Base-by-base conservation (phyloP, 768 basidiomycete species). In the Amanita rimosa region DNA sequence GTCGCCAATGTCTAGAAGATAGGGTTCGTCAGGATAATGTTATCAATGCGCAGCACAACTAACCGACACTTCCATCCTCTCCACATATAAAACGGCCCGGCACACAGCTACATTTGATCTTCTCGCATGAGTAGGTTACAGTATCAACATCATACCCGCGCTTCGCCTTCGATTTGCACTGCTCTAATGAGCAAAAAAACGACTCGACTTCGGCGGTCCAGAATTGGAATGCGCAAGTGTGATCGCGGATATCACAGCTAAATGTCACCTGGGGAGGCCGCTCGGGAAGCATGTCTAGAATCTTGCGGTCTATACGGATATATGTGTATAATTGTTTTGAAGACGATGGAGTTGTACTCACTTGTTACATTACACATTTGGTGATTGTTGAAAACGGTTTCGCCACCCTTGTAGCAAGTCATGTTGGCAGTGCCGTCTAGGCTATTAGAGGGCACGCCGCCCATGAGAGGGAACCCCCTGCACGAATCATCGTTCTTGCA, bases 291-390 rank as follows among this genome's bases (percentile, higher is more conserved):
- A 97, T 89, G 60, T 96, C 95, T 53, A 96, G 70, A 55, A 98
- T 97, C 67, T 96, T 96, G 42, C 87, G 82, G 67, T 31, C 31
- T 31, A 13, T 1, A 13, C 31, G 13, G 11, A 31, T 13, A 5
- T 13, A 31, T 13, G 5, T 31, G 3, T 31, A 13, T 31, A 4
- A 13, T 13, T 10, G 10, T 31, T 14, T 24, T 13, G 34, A 29
- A 31, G 31, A 31, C 4, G 31, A 31, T 5, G 13, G 31, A 31
- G 3, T 34, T n/a, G 19, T 6, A 72, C 89, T 57, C 60, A 95
- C 93, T 98, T 9, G 96, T 99, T 29, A 99, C 94, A 62, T 97
- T 80, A 66, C 96, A 99, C 82, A 96, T 91, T 63, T 99, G 95
- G 64, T 93, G 91, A 55, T 96, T 93, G 62, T 79, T 84, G 64